Evolutionary conservation across 2,329 filamentous ascomycete genomes (phyloP), one percentile per base, ranked within the genome.

Genomic region (Colletotrichum caudatum): DNA sequence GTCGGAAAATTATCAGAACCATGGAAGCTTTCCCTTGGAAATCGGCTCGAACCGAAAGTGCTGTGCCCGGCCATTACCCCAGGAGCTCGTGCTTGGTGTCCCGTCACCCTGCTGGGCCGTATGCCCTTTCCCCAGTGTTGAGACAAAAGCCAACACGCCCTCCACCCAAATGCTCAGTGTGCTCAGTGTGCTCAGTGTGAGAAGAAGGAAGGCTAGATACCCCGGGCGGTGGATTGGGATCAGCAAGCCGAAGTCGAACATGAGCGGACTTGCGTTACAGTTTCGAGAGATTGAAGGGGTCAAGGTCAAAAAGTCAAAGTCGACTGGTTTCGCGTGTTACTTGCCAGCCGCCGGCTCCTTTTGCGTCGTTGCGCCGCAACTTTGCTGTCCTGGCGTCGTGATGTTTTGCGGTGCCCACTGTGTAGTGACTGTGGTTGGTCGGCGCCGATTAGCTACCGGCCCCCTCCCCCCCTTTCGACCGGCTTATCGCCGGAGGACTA

Each of bases 1-100:
- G 59, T 69, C 69, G 69, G 69, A 69, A 71, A 69, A 71, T 29
- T 64, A 58, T 57, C 35, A 39, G 65, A 37, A 68, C 53, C 35
- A 69, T 29, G 44, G 51, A 63, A 71, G 59, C 64, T 69, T 59
- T 59, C 44, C 35, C 37, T 59, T 23, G 51, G 35, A 50, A 35
- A 41, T 68, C 68, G 68, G 68, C 62, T 51, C 33, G 66, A 46
- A 68, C 64, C 68, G 64, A 71, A 35, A 39, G n/a, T 5, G 46
- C 18, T 20, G 64, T 61, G 18, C 68, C 68, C 57, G 41, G 41
- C 14, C 39, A 39, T 66, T 48, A 53, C 64, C 67, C 51, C 20
- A 29, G 39, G 14, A 41, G 6, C 14, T 18, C 39, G 14, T 18
- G 41, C 41, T 41, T 51, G 18, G 51, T 35, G 51, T 54, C 35